phyloP scores from a whole-genome alignment of 257 asterid genomes.

The Penstemon eatonii region DNA sequence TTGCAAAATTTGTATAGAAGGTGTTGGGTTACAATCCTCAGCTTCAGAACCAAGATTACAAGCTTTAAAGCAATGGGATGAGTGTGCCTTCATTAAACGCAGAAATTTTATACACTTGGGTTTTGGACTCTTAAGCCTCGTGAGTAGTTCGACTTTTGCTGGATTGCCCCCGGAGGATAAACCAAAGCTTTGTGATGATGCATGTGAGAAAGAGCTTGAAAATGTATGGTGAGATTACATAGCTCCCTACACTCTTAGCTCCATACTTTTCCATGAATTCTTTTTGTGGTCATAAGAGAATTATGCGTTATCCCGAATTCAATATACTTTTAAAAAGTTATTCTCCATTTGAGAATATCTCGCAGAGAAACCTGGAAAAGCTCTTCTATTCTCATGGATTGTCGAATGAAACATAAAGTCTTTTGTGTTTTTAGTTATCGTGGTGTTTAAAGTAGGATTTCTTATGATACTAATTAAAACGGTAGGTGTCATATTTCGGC shows the following conservation, averaged over 20 bases:
- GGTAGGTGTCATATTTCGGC: not conserved
- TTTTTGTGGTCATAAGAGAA: not conserved
- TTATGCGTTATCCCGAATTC: constrained; percentile 3
- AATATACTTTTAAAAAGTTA: not conserved
- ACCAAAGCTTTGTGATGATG: constrained; percentile 78
- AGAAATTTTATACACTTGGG: constrained; percentile 44
- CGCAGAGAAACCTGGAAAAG: not conserved
- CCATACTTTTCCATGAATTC: not conserved
- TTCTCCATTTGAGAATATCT: not conserved
- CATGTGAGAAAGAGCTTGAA: constrained; percentile 89
- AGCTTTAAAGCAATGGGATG: constrained; percentile 26
- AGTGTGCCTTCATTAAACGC: constrained; percentile 37
- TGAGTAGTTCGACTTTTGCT: constrained; percentile 40
- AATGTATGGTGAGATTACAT: constrained; percentile 80
- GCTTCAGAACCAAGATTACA: constrained; percentile 32
- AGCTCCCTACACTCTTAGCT: constrained; percentile 37
- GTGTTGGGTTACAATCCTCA: constrained; percentile 19
- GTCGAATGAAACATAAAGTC: not conserved
- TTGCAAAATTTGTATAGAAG: constrained; percentile 20
- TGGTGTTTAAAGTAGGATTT: constrained; percentile 1
- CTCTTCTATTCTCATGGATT: not conserved
- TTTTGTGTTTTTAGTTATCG: not conserved
- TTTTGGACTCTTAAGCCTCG: constrained; percentile 42
- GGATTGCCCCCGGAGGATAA: constrained; percentile 94
- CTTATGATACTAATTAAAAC: not conserved